These are phyloP conservation scores for Lachnellula occidentalis DNA, from an alignment of 2,329 filamentous ascomycete genomes.

Conservation along the genomic window DNA sequence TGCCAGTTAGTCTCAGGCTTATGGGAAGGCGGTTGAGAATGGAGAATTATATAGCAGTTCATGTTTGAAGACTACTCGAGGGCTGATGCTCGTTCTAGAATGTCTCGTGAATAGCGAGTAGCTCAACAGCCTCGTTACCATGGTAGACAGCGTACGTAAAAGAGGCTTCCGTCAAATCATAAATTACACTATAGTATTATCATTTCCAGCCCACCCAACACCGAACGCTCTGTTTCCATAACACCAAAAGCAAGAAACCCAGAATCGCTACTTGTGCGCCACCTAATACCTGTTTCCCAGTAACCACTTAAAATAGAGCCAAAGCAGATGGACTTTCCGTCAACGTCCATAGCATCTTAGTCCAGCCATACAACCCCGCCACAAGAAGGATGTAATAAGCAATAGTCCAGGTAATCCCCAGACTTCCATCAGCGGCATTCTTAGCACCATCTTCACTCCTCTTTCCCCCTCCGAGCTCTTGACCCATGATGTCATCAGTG, in stretches of 20 bases:
- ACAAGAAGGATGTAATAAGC: constrained; percentile 76
- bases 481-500: constrained; percentile 20
- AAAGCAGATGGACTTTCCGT: constrained; percentile 58
- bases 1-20: too few relatives aligned
- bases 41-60: too few relatives aligned
- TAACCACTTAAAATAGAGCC: constrained; percentile 19
- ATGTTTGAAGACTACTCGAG: too few relatives aligned
- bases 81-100: too few relatives aligned
- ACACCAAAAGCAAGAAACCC: background rate
- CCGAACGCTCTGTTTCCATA: background rate
- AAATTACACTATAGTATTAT: background rate
- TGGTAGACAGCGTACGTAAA: too few relatives aligned
- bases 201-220: background rate
- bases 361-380: constrained; percentile 67
- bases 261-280: background rate
- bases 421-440: constrained; percentile 20
- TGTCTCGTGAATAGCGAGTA: too few relatives aligned
- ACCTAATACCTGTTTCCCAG: background rate
- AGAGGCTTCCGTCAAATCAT: too few relatives aligned
- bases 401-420: constrained; percentile 59
- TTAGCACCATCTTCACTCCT: constrained; percentile 35
- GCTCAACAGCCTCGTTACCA: too few relatives aligned
- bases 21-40: too few relatives aligned
- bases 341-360: constrained; percentile 61
- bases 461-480: constrained; percentile 30